Percentiles rank a stretch among this genome's conserved stretches.
Conservation (phyloP, 2,329 filamentous ascomycete species). For the Colletotrichum liriopes region DNA sequence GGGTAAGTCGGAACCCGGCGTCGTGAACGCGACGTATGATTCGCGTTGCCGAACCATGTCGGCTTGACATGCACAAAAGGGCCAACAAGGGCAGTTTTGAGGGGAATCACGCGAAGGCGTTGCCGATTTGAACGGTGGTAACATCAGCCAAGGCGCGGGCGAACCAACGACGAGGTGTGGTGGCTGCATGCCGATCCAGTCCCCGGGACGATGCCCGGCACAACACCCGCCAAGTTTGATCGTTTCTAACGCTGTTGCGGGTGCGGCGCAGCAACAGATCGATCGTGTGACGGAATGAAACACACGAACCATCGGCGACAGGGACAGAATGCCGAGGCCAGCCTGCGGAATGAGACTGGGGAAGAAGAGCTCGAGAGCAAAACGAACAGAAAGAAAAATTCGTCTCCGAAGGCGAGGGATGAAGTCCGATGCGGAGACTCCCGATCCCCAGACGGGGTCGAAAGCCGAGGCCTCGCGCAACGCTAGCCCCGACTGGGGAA, state of each 20-base stretch:
- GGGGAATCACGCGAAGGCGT: constrained; percentile 8
- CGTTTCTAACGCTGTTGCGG: no score
- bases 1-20: not conserved
- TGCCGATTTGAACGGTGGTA: constrained; percentile 15
- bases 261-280: constrained; percentile 6
- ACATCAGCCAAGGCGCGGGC: constrained; percentile 34
- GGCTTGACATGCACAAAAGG: constrained; percentile 22
- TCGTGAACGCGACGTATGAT: constrained; percentile 9
- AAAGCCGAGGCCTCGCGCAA: constrained; percentile 33
- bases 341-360: not conserved
- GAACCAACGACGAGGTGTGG: not conserved
- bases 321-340: constrained; percentile 17
- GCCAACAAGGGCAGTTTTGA: not conserved
- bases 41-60: constrained; percentile 4
- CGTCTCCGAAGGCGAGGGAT: not conserved
- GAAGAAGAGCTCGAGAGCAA: not conserved
- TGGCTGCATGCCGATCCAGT: constrained; percentile 27
- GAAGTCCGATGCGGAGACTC: constrained; percentile 26
- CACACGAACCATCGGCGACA: not conserved
- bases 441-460: constrained; percentile 40
- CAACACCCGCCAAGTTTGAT: not conserved
- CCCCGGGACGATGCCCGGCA: constrained; percentile 22
- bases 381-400: constrained; percentile 7
- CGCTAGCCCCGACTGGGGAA: constrained; percentile 40
- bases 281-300: not conserved